Conservation (phyloP, 805 yeast species). For the Saccharomycopsis javanensis region DNA sequence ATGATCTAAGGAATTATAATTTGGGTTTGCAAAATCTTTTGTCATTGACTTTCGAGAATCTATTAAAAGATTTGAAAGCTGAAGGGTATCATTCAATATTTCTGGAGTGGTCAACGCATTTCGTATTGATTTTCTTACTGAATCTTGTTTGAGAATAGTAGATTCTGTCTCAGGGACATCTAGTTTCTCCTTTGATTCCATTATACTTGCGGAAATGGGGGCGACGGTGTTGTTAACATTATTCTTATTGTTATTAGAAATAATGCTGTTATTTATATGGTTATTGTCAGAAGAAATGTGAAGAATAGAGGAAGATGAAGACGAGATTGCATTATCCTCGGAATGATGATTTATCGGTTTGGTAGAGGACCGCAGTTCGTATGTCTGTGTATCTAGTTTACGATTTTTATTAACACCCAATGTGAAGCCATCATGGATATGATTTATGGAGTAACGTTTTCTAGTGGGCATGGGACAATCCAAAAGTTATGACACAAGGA, state of each 20-base stretch:
- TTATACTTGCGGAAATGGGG: no score
- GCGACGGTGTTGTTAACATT: no score
- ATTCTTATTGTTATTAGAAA: no score
- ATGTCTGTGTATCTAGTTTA: background rate
- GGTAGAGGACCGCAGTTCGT: background rate
- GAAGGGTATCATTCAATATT: conserved; percentile 10
- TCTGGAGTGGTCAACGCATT: conserved; percentile 1
- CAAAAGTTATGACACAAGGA: background rate
- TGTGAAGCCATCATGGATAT: background rate
- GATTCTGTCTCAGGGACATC: no score
- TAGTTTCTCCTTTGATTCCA: no score
- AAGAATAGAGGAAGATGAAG: background rate
- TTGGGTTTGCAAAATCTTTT: conserved; percentile 18
- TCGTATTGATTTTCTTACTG: background rate
- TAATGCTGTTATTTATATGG: no score
- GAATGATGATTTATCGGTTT: background rate
- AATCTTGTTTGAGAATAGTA: background rate
- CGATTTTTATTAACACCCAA: background rate
- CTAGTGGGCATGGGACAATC: background rate
- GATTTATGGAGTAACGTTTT: background rate
- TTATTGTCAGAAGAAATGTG: no score
- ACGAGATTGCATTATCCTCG: no score
- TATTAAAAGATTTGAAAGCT: conserved; percentile 7
- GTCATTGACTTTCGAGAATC: conserved; percentile 10
- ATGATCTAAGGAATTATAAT: conserved; percentile 9